Conservation (phyloP, 2,329 filamentous ascomycete genomes). For the Sclerotinia subarctica region DNA sequence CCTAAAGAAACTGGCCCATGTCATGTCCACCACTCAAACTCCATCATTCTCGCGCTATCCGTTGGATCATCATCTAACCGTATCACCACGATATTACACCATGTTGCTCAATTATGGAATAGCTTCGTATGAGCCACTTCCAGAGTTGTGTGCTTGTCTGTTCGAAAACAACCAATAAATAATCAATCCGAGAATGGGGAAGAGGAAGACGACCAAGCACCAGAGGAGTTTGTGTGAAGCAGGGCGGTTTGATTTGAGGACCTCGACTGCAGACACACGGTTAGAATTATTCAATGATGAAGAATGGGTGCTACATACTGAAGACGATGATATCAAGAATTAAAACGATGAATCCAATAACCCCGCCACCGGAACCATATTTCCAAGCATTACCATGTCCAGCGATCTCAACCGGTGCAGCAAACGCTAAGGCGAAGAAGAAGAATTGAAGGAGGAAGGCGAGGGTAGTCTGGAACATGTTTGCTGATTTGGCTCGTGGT, state of each 20-base stretch:
- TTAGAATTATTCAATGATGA: slow-evolving; percentile 1
- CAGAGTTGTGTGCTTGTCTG: slow-evolving; percentile 51
- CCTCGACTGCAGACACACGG: slow-evolving; percentile 50
- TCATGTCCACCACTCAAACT: background rate
- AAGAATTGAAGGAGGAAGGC: slow-evolving; percentile 52
- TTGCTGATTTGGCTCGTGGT: background rate
- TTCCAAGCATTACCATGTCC: slow-evolving; percentile 49
- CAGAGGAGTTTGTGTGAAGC: slow-evolving; percentile 57
- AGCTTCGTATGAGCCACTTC: slow-evolving; percentile 53
- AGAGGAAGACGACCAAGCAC: slow-evolving; percentile 61
- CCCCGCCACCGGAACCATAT: slow-evolving; percentile 59
- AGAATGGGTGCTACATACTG: slow-evolving; percentile 45
- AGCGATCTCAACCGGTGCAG: slow-evolving; percentile 41
- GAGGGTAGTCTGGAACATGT: slow-evolving; percentile 25
- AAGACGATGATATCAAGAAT: slow-evolving; percentile 62
- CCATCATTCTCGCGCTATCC: background rate
- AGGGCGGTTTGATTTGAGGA: slow-evolving; percentile 61
- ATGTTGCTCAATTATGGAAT: slow-evolving; percentile 15
- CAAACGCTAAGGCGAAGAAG: slow-evolving; percentile 49
- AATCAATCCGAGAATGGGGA: slow-evolving; percentile 59
- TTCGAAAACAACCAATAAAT: slow-evolving; percentile 65
- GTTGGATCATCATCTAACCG: background rate
- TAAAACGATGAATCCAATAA: slow-evolving; percentile 59
- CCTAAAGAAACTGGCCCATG: background rate
- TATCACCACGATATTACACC: background rate